phyloP scores from a whole-genome alignment of 495 filamentous ascomycete genomes.

The Elaphomyces granulatus region DNA sequence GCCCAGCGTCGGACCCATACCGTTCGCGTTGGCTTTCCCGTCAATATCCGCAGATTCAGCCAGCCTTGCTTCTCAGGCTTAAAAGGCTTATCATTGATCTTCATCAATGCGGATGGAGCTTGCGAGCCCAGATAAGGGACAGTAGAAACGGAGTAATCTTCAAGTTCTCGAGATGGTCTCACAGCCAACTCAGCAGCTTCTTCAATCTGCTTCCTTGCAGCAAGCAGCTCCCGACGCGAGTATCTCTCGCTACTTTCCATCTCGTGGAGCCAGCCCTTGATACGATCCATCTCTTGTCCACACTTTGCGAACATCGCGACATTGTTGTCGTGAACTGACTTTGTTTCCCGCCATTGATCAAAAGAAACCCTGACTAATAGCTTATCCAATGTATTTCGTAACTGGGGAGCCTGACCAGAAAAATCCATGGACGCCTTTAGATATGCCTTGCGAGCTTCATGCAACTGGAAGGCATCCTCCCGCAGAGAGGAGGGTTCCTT shows the following conservation, averaged over 20 bases:
- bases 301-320: slow-evolving; percentile 44
- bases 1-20: slow-evolving; percentile 88
- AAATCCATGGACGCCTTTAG: slow-evolving; percentile 89
- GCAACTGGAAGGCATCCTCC: slow-evolving; percentile 92
- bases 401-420: slow-evolving; percentile 68
- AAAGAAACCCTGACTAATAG: slow-evolving; percentile 71
- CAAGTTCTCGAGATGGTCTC: slow-evolving; percentile 77
- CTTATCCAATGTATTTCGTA: slow-evolving; percentile 67
- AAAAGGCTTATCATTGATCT: slow-evolving; percentile 23
- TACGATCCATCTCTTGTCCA: slow-evolving; percentile 69
- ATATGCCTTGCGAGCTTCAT: slow-evolving; percentile 84
- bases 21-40: slow-evolving; percentile 77
- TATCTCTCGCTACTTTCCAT: slow-evolving; percentile 72
- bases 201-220: slow-evolving; percentile 70
- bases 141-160: slow-evolving; percentile 79
- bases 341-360: slow-evolving; percentile 79
- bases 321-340: slow-evolving; percentile 44
- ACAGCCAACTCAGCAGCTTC: slow-evolving; percentile 53
- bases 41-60: slow-evolving; percentile 68
- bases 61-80: slow-evolving; percentile 81
- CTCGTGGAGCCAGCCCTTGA: slow-evolving; percentile 81
- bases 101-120: slow-evolving; percentile 42
- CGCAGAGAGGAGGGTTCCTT: slow-evolving; percentile 83
- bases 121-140: slow-evolving; percentile 69
- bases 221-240: slow-evolving; percentile 64